Base-by-base conservation (phyloP, 768 basidiomycete genomes). In the Austroboletus festivus region DNA sequence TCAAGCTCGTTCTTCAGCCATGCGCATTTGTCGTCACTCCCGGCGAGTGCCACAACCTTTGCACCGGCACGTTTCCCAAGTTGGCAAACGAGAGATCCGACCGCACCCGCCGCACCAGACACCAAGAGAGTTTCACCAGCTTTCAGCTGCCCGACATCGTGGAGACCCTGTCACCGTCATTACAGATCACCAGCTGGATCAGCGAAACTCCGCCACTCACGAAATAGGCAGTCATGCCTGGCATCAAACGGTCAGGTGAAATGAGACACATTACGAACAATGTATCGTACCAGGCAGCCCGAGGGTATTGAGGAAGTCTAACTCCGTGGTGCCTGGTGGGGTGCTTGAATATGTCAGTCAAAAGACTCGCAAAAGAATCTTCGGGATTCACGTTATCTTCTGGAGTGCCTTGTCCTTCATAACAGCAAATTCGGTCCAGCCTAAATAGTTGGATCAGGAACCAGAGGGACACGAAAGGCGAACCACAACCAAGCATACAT, bases 91-190 rank as follows among this genome's bases (percentile, higher is more conserved):
- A 90, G 65, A 10, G 83, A 79, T n/a, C 93, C 91, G 10, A 90
- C 89, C 1, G 93, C 84, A 10, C 93, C 94, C 9, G 95, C 94
- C 2, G 94, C 94, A 18, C 92, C 94, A 1, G 90, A 90, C 11
- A 86, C 86, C 20, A 97, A 77, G 42, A 95, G 79, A 0, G 80
- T 89, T 51, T 97, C 93, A 12, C 93, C 92, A 0, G 83, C 66
- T 64, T 94, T 88, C 59, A 94, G 67, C 51, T 88, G 67, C 15
- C 85, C 91, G 39, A 95, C 74, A 42, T 91, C 88, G 64, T 82
- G 74, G 23, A 97, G 73, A 9, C 94, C 93, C 92, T 92, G 44
- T 18, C 40, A 33, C 31, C 13, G 35, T 26, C 23, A 48, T 23
- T 3, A 38, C 28, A 47, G 34, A 41, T 57, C 31, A 52, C 37